A percentile compares a stretch with the other conserved stretches of the same genome.
Conservation (phyloP, 2,329 filamentous ascomycete genomes). For the Cordyceps tenuipes region DNA sequence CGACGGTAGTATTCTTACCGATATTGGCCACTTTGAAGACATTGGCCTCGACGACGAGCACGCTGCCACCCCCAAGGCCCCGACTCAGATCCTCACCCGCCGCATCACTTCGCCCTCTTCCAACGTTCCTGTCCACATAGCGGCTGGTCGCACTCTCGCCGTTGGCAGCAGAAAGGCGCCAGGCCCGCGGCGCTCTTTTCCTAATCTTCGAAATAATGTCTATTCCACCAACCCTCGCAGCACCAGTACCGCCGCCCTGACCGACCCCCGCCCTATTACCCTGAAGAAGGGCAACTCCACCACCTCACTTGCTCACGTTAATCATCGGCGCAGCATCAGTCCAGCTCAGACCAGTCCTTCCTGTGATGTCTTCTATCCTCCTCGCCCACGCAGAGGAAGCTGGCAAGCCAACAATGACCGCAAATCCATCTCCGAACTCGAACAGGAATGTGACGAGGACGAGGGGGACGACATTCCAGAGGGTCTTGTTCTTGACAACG, state of each 20-base stretch:
- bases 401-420: constrained; percentile 61
- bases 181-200: constrained; percentile 34
- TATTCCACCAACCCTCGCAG: constrained; percentile 42
- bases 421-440: constrained; percentile 62
- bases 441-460: constrained; percentile 68
- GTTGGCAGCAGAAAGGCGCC: constrained; percentile 21
- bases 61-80: constrained; percentile 40
- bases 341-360: constrained; percentile 39
- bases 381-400: constrained; percentile 48
- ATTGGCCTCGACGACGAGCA: constrained; percentile 67
- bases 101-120: constrained; percentile 7
- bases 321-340: constrained; percentile 43
- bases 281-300: constrained; percentile 23
- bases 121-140: constrained; percentile 14
- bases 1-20: constrained; percentile 60
- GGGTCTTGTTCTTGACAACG: constrained; percentile 70
- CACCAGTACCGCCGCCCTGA: constrained; percentile 34
- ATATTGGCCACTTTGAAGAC: constrained; percentile 83
- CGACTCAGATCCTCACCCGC: constrained; percentile 35
- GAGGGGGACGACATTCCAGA: constrained; percentile 73
- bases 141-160: constrained; percentile 22
- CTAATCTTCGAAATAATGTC: constrained; percentile 38
- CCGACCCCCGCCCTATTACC: constrained; percentile 23
- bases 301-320: constrained; percentile 29
- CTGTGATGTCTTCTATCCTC: constrained; percentile 31